phyloP scores from a whole-genome alignment of 2,329 filamentous ascomycete species.

The Venturia nashicola region DNA sequence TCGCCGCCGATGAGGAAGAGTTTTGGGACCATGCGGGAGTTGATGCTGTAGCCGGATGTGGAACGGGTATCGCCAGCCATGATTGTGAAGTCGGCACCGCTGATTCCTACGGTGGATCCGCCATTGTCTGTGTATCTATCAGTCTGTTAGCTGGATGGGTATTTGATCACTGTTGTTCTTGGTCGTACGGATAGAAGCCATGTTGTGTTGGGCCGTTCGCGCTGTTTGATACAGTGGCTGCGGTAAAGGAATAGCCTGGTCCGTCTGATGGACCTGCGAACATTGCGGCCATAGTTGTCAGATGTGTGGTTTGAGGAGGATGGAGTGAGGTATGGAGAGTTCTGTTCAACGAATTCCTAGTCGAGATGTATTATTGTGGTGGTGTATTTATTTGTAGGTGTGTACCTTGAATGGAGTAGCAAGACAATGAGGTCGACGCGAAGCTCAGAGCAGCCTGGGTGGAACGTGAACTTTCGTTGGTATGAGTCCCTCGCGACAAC shows the following conservation, averaged over 20 bases:
- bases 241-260: constrained; percentile 49
- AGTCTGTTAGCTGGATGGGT: constrained; percentile 13
- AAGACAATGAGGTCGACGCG: background rate
- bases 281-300: constrained; percentile 40
- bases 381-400: background rate
- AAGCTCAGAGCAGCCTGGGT: constrained; percentile 9
- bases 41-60: constrained; percentile 93
- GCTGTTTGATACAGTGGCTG: constrained; percentile 22
- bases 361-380: background rate
- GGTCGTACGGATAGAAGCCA: constrained; percentile 78
- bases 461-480: background rate
- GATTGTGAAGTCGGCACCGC: constrained; percentile 87
- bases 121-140: constrained; percentile 92
- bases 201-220: constrained; percentile 41
- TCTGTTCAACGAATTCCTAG: background rate
- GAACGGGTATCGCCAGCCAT: constrained; percentile 94
- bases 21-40: constrained; percentile 89
- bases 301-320: background rate
- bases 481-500: background rate
- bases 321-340: background rate
- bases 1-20: constrained; percentile 95
- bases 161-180: background rate
- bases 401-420: background rate
- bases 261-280: constrained; percentile 38
- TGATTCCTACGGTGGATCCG: constrained; percentile 89